phyloP scores from a whole-genome alignment of 768 basidiomycete species.

The Suillus decipiens region DNA sequence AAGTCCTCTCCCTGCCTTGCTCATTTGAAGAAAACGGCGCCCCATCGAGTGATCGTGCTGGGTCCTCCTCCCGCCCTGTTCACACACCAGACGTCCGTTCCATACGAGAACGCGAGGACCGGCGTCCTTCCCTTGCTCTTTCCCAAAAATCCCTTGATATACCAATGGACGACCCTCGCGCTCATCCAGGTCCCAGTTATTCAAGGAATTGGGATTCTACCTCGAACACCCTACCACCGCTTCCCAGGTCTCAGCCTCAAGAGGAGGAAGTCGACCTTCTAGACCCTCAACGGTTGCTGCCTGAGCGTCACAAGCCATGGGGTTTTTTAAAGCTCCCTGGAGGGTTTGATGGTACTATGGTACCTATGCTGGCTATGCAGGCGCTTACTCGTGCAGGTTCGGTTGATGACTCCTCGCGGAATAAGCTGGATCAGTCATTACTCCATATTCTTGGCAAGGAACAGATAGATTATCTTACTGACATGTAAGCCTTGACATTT shows the following conservation, averaged over 20 bases:
- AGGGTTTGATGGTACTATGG: constrained; percentile 44
- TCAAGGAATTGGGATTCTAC: constrained; percentile 24
- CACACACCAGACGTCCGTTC: constrained; percentile 23
- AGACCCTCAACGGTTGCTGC: constrained; percentile 38
- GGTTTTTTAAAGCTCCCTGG: constrained; percentile 39
- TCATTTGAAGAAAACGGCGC: constrained; percentile 40
- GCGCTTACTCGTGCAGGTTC: constrained; percentile 36
- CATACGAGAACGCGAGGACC: constrained; percentile 17
- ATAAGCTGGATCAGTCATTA: constrained; percentile 30
- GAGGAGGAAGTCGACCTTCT: constrained; percentile 34
- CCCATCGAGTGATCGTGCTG: constrained; percentile 15
- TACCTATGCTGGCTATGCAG: constrained; percentile 49
- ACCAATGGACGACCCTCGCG: constrained; percentile 22
- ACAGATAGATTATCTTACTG: constrained; percentile 39
- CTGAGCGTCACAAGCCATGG: constrained; percentile 39
- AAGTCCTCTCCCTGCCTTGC: constrained; percentile 46
- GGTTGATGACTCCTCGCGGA: constrained; percentile 24
- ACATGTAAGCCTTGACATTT: constrained; percentile 33
- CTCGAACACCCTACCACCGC: constrained; percentile 19
- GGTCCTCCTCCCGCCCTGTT: constrained; percentile 16
- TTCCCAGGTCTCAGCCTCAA: constrained; percentile 18
- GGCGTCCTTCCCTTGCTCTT: constrained; percentile 25
- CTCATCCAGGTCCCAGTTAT: constrained; percentile 15
- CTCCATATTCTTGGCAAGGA: constrained; percentile 35
- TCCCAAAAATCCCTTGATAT: constrained; percentile 24